Evolutionary conservation across 176 grass and related monocot species (phyloP), one percentile per base, ranked within the genome.

Genomic region (Echinochloa phyllopogon): DNA sequence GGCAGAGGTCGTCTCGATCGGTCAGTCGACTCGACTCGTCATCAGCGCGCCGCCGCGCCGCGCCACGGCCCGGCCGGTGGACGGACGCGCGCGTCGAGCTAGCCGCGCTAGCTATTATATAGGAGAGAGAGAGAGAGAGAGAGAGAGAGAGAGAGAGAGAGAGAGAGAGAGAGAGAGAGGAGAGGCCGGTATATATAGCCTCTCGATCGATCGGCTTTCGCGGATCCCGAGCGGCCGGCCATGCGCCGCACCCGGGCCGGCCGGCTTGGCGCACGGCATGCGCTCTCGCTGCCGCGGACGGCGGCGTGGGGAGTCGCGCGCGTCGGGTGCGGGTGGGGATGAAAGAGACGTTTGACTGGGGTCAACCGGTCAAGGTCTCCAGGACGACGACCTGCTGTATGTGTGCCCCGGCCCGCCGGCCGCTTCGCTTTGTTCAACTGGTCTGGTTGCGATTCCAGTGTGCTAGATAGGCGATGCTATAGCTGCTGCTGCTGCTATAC

Each of bases 171-270:
- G n/a, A n/a, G n/a, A n/a, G n/a, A n/a, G n/a, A n/a, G n/a, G n/a
- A n/a, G n/a, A n/a, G n/a, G n/a, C n/a, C n/a, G n/a, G n/a, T n/a
- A n/a, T n/a, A n/a, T n/a, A n/a, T 23, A 27, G 20, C 10, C 11
- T 8, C 37, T 13, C 13, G 21, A 2, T 7, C 36, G 44, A 21
- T 77, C 39, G 39, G 67, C 75, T 88, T 89, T 89, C 69, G 82
- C 69, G 69, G 87, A 80, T 89, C 87, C 82, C 76, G 67, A 89
- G 75, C 48, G 20, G 38, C 21, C 70, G 65, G 42, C 33, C 61
- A 25, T 1, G 37, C 82, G 37, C 29, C 11, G 29, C 81, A 0
- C 21, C 17, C 6, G 53, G 55, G 0, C 33, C 71, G 66, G 53
- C 49, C 55, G 72, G 72, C 65, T 64, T 57, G 79, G 86, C 27